Percentiles rank a stretch among this genome's conserved stretches.
Evolutionary conservation across 441 rosid genomes (phyloP).

Genomic region (Pelargonium exstipulatum): DNA sequence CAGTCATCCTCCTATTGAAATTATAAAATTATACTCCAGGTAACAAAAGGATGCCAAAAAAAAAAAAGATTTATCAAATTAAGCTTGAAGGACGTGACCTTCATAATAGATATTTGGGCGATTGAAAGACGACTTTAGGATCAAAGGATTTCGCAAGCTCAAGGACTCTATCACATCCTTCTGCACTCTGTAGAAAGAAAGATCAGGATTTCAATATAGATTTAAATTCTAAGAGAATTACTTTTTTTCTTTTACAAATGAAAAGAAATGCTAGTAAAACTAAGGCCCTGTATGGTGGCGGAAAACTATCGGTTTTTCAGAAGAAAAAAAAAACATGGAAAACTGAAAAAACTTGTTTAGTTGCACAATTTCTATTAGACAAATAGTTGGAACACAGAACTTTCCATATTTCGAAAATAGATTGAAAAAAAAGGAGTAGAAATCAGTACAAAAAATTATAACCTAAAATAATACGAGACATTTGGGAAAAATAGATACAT

Average conservation of each 20-base stretch:
- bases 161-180: constrained; percentile 76
- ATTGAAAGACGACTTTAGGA: constrained; percentile 85
- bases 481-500: no score
- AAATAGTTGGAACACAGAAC: not conserved
- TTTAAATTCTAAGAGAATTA: not conserved
- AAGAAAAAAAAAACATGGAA: not conserved
- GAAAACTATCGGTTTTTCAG: not conserved
- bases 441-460: no score
- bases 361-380: not conserved
- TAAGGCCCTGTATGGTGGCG: no score
- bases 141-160: constrained; percentile 66
- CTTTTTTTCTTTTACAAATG: not conserved
- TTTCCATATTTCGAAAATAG: no score
- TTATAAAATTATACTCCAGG: not conserved
- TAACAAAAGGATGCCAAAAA: not conserved
- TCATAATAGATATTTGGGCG: constrained; percentile 89
- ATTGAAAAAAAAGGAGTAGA: no score
- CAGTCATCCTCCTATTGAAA: not conserved
- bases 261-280: not conserved
- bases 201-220: constrained; percentile 7
- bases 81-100: constrained; percentile 43
- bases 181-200: constrained; percentile 65
- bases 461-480: no score
- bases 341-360: no score
- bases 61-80: constrained; percentile 9